These are phyloP conservation scores for Dothistroma pini DNA, from an alignment of 2,329 filamentous ascomycete genomes.

Conservation along the genomic window DNA sequence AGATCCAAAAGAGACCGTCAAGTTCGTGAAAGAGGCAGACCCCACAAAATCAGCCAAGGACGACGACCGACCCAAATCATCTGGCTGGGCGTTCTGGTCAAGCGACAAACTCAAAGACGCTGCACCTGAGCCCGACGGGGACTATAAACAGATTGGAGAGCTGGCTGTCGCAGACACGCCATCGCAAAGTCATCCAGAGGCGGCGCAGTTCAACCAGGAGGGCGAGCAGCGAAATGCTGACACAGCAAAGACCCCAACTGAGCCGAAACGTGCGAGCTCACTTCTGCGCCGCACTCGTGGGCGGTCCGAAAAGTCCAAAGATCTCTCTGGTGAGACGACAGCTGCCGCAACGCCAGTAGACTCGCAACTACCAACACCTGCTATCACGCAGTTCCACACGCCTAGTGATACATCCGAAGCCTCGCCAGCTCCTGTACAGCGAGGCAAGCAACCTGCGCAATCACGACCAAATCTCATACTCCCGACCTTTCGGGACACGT, in stretches of 20 bases:
- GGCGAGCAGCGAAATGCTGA: slow-evolving; percentile 19
- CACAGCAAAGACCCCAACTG: slow-evolving; percentile 7
- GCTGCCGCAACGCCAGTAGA: slow-evolving; percentile 21
- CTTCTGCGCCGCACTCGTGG: slow-evolving; percentile 26
- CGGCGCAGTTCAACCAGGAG: slow-evolving; percentile 50
- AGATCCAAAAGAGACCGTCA: slow-evolving; percentile 10
- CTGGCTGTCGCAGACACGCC: slow-evolving; percentile 50
- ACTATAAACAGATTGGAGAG: slow-evolving; percentile 52
- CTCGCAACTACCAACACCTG: slow-evolving; percentile 23
- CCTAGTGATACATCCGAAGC: slow-evolving; percentile 31
- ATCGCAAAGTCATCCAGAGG: slow-evolving; percentile 49
- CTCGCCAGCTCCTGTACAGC: slow-evolving; percentile 25
- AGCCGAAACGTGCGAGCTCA: slow-evolving; percentile 22
- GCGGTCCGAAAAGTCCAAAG: slow-evolving; percentile 22
- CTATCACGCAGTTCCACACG: slow-evolving; percentile 21
- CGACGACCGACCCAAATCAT: slow-evolving; percentile 41
- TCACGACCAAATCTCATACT: slow-evolving; percentile 60
- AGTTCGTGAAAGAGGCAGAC: slow-evolving; percentile 6
- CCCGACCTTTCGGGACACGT: slow-evolving; percentile 67
- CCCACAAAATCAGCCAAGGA: slow-evolving; percentile 7
- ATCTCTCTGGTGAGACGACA: slow-evolving; percentile 22
- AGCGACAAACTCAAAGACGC: slow-evolving; percentile 49
- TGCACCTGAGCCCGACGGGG: slow-evolving; percentile 54
- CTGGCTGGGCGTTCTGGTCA: slow-evolving; percentile 81
- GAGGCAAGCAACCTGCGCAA: slow-evolving; percentile 26